Conservation (phyloP, 179 eudicot species). For the Gypsophila paniculata region DNA sequence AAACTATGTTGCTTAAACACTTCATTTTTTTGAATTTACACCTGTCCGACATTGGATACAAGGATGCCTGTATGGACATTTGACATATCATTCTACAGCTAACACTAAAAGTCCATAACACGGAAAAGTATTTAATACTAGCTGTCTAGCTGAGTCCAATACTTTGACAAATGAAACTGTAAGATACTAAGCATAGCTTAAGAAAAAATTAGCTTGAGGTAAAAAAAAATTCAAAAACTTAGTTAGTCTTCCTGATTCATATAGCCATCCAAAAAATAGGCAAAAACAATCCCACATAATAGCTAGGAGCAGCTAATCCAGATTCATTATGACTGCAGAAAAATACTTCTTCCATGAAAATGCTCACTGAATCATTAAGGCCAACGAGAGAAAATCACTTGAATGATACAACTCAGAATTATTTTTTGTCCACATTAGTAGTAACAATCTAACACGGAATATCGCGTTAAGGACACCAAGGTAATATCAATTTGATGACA, state of each 20-base stretch:
- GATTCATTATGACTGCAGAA: slow-evolving; percentile 7
- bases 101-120: not conserved
- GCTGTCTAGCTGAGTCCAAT: not conserved
- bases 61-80: not conserved
- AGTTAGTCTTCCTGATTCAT: not conserved
- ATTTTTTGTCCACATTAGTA: too few relatives aligned
- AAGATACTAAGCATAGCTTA: not conserved
- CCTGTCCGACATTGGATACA: not conserved
- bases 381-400: slow-evolving; percentile 5
- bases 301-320: slow-evolving; percentile 2
- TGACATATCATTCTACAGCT: not conserved
- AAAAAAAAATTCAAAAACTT: not conserved
- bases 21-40: not conserved
- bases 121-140: not conserved
- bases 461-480: not conserved
- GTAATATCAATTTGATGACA: not conserved
- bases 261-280: not conserved
- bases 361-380: not conserved
- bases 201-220: not conserved
- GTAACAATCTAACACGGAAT: not conserved
- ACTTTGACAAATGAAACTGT: not conserved
- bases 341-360: not conserved
- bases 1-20: not conserved
- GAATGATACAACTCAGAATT: not conserved
- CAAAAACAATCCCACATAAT: not conserved